Conservation (phyloP, 2,329 filamentous ascomycete genomes). For the Ophiostoma piceae region DNA sequence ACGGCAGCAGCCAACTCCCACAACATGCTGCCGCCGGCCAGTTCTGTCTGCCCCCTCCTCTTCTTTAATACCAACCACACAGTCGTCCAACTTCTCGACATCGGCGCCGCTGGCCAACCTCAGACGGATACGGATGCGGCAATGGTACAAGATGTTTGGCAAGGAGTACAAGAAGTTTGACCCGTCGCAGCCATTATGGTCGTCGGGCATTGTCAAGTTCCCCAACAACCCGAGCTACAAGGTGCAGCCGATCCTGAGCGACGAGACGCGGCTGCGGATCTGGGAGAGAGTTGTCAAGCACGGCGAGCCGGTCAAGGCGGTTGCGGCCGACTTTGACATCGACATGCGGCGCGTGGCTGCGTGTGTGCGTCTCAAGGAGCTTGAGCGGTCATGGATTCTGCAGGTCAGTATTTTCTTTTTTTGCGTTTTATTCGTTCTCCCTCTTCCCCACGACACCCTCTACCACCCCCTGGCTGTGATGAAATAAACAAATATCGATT, state of each 20-base stretch:
- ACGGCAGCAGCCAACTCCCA: neutral
- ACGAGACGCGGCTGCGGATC: slow-evolving; percentile 66
- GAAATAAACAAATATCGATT: slow-evolving; percentile 72
- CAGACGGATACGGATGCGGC: neutral
- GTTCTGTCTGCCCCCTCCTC: neutral
- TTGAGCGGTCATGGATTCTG: slow-evolving; percentile 71
- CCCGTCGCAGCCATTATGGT: neutral
- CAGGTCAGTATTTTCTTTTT: slow-evolving; percentile 56
- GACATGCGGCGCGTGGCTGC: slow-evolving; percentile 81
- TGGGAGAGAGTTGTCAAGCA: slow-evolving; percentile 62
- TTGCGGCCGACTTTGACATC: slow-evolving; percentile 71
- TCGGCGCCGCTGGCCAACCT: neutral
- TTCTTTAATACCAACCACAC: neutral
- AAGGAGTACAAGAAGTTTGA: neutral
- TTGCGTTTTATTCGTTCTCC: slow-evolving; percentile 18
- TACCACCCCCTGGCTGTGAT: slow-evolving; percentile 42
- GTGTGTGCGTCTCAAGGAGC: slow-evolving; percentile 76
- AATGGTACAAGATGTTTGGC: neutral
- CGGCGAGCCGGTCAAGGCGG: slow-evolving; percentile 65
- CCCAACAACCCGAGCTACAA: slow-evolving; percentile 67
- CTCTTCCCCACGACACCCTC: neutral
- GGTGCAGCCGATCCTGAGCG: slow-evolving; percentile 68
- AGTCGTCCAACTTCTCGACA: slow-evolving; percentile 7
- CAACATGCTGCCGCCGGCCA: neutral
- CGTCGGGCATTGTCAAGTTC: slow-evolving; percentile 42